These are phyloP conservation scores for Coprinellus micaceus DNA, from an alignment of 768 basidiomycete species.

Conservation along the genomic window DNA sequence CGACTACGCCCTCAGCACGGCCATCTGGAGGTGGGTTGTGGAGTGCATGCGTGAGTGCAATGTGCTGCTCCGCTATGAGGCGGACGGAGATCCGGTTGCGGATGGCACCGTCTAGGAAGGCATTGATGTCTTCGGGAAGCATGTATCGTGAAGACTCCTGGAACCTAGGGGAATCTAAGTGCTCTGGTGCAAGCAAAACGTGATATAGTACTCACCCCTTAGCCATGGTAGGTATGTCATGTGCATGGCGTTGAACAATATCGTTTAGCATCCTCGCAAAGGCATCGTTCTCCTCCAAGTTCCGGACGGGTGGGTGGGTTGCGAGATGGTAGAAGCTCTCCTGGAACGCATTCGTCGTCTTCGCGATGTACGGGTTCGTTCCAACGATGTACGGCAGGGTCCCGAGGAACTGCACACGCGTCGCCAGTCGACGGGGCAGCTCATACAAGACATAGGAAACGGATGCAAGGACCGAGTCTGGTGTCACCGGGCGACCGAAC, in stretches of 20 bases:
- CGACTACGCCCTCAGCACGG: conserved; percentile 66
- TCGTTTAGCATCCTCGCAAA: conserved; percentile 68
- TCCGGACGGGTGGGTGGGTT: conserved; percentile 60
- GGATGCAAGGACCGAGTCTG: conserved; percentile 69
- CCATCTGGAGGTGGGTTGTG: conserved; percentile 33
- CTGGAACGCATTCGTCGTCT: conserved; percentile 62
- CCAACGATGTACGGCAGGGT: conserved; percentile 83
- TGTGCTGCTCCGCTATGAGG: conserved; percentile 88
- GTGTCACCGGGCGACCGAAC: conserved; percentile 69
- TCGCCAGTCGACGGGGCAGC: conserved; percentile 73
- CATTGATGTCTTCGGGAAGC: conserved; percentile 72
- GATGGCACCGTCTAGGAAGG: conserved; percentile 81
- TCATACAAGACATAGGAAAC: conserved; percentile 71
- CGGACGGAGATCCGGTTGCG: conserved; percentile 84
- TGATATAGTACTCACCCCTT: conserved; percentile 58
- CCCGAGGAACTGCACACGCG: conserved; percentile 71
- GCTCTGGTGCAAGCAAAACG: too few relatives aligned
- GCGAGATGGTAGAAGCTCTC: conserved; percentile 69
- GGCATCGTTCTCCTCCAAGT: conserved; percentile 61
- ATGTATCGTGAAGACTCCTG: conserved; percentile 85
- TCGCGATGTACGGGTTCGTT: conserved; percentile 82
- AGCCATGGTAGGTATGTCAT: conserved; percentile 89
- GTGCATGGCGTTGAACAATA: conserved; percentile 72
- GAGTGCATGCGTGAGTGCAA: conserved; percentile 72
- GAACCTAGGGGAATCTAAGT: conserved; percentile 46